Percentiles rank a stretch among this genome's conserved stretches.
Conservation (phyloP, 768 basidiomycete genomes). For the Calocera cornea region DNA sequence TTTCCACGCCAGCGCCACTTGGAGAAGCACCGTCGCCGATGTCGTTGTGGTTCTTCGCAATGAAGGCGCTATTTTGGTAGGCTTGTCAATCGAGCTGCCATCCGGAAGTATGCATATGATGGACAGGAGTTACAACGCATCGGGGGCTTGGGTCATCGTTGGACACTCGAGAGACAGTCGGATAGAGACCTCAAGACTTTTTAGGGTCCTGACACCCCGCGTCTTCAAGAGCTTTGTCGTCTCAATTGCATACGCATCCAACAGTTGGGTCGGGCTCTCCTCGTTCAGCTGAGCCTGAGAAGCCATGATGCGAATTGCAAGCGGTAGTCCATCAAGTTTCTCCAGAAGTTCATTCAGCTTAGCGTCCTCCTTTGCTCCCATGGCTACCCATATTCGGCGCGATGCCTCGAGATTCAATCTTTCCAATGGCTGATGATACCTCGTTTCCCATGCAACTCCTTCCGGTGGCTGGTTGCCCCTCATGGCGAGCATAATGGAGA, state of each 20-base stretch:
- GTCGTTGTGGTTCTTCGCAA: not conserved
- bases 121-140: conserved; percentile 17
- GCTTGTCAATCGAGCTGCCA: conserved; percentile 12
- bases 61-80: not conserved
- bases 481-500: not conserved
- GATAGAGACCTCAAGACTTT: conserved; percentile 18
- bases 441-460: not conserved
- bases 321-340: not conserved
- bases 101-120: conserved; percentile 20
- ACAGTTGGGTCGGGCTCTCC: not conserved
- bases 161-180: conserved; percentile 16
- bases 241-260: not conserved
- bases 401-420: not conserved
- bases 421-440: not conserved
- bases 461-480: not conserved
- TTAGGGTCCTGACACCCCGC: conserved; percentile 5
- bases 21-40: not conserved
- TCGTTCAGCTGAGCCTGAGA: not conserved
- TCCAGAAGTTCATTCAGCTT: not conserved
- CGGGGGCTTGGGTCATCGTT: conserved; percentile 14
- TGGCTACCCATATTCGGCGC: conserved; percentile 10
- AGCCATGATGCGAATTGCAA: not conserved
- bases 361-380: conserved; percentile 9
- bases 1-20: not conserved
- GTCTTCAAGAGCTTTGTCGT: conserved; percentile 5